A percentile compares a stretch with the other conserved stretches of the same genome.
These are phyloP conservation scores for Candida sanyiensis DNA, from an alignment of 805 yeast species.

Conservation along the genomic window DNA sequence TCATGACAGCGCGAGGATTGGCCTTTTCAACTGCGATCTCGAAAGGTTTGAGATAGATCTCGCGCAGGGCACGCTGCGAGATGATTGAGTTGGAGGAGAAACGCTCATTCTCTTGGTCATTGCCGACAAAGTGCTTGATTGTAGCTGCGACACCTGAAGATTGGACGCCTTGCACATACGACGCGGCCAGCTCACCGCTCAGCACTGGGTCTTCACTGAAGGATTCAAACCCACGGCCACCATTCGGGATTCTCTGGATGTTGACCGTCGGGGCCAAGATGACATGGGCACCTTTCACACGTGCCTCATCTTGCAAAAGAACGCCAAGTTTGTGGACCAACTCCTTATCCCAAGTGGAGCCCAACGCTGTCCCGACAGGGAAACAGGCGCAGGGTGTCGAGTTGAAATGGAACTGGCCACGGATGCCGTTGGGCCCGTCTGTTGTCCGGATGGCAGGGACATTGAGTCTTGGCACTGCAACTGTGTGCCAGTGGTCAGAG, in stretches of 20 bases:
- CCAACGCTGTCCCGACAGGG: constrained; percentile 55
- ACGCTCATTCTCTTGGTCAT: constrained; percentile 55
- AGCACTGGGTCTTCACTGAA: constrained; percentile 54
- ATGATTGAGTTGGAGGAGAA: constrained; percentile 40
- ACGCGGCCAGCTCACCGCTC: constrained; percentile 39
- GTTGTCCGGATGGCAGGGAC: constrained; percentile 41
- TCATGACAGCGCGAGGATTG: constrained; percentile 52
- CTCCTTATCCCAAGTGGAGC: constrained; percentile 46
- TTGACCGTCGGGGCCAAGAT: constrained; percentile 44
- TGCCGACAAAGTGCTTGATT: constrained; percentile 33
- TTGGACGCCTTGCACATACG: constrained; percentile 48
- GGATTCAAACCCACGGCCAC: constrained; percentile 59
- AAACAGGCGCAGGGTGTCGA: constrained; percentile 49
- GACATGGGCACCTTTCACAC: constrained; percentile 45
- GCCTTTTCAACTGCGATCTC: constrained; percentile 48
- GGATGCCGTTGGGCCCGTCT: constrained; percentile 56
- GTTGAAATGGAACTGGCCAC: constrained; percentile 47
- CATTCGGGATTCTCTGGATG: constrained; percentile 49
- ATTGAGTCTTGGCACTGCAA: constrained; percentile 27
- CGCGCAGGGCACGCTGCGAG: constrained; percentile 55
- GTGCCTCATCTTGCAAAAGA: constrained; percentile 48
- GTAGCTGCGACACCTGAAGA: constrained; percentile 40
- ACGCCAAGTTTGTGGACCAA: constrained; percentile 41
- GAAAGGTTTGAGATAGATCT: constrained; percentile 56
- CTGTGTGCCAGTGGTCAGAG: constrained; percentile 45